Base-by-base conservation (phyloP, 1,284 basidiomycete species). In the Agroathelia rolfsii region DNA sequence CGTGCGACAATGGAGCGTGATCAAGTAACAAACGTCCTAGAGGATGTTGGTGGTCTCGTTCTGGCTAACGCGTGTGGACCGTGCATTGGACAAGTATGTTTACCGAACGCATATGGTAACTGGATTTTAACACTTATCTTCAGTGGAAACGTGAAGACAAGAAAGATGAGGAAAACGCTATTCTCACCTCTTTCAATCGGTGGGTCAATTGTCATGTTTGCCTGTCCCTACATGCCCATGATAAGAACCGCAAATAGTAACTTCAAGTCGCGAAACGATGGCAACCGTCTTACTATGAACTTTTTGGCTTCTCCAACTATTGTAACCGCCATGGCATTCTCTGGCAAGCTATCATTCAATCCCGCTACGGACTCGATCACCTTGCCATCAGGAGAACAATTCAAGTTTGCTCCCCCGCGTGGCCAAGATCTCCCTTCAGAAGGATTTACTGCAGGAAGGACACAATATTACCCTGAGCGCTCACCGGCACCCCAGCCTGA, bases 51-150 rank as follows among this genome's bases (percentile, higher is more conserved):
- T 19, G 93, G 79, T 5, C 72, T 82, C 24, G 94, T 99, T 10
- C 67, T 99, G 19, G 94, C 95, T 9, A 99, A 99, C 55, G 95
- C 95, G 1, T 98, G 95, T 48, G 95, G 95, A 34, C 95, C 95
- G 19, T 99, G 95, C 56, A 98, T 98, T 47, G 95, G 95, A 24
- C 95, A 97, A 62, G 80, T 76, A 47, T 11, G 62, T 46, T 26
- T 33, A 12, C 18, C 22, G 12, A 18, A 30, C 30, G 22, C 28
- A 32, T 32, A 22, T 27, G 36, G 11, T 8, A 8, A 34, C 36
- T 38, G 14, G 29, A 35, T 28, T 10, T 16, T 40, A 22, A 24
- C 16, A 20, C 16, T 45, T 14, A 24, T 27, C 12, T 37, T 2
- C 34, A 85, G 74, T 99, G 95, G 95, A 92, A 97, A 57, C 77